Conservation (phyloP, 352 stramenopile genomes). For the Detonula confervacea region DNA sequence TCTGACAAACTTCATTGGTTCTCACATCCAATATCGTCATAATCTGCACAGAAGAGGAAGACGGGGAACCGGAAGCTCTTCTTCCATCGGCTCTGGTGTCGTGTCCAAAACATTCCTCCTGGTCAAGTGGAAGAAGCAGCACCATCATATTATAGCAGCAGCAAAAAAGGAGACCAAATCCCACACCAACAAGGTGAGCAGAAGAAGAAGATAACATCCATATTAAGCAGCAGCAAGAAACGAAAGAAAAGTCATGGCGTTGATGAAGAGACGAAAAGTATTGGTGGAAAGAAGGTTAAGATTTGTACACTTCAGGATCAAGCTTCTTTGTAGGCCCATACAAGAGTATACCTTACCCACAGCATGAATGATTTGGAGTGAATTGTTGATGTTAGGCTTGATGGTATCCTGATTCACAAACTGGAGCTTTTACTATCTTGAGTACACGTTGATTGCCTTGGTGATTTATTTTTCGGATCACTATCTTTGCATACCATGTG, state of each 20-base stretch:
- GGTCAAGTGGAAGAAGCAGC: background rate
- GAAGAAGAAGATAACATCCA: background rate
- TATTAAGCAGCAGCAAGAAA: too few species aligned
- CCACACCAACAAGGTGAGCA: background rate
- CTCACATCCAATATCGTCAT: background rate
- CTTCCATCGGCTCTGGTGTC: conserved; percentile 28
- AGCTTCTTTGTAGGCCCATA: background rate
- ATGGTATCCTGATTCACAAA: too few species aligned
- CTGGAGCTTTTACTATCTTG: too few species aligned
- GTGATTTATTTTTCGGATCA: too few species aligned
- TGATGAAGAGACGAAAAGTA: background rate
- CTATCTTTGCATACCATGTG: too few species aligned
- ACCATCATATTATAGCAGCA: too few species aligned
- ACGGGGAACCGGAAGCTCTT: background rate
- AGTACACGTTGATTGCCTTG: too few species aligned
- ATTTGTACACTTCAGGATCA: background rate
- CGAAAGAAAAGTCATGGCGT: background rate
- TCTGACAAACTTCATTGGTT: background rate
- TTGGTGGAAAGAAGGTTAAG: background rate
- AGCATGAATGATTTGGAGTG: too few species aligned
- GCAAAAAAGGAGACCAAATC: too few species aligned
- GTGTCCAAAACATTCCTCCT: conserved; percentile 7
- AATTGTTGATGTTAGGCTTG: too few species aligned
- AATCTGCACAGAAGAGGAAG: background rate
- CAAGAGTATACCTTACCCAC: too few species aligned